Evolutionary conservation across 495 filamentous ascomycete species (phyloP).

Genomic region (Chaetomium cochliodes): DNA sequence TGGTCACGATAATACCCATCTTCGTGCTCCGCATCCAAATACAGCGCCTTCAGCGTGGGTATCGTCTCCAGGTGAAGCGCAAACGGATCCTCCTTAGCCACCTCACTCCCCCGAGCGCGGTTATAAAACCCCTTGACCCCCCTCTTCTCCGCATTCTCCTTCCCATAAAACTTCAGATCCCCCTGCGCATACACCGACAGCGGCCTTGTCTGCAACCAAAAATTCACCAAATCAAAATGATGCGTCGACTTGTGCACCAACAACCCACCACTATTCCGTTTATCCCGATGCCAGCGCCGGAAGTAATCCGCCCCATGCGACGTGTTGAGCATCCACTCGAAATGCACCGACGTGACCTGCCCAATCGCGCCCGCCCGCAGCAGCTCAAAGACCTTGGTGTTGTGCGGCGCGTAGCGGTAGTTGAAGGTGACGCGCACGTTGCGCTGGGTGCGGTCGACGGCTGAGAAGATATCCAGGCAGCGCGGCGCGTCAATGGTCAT

Average conservation of each 20-base stretch:
- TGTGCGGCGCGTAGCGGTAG: slow-evolving; percentile 54
- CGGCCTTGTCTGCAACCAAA: slow-evolving; percentile 49
- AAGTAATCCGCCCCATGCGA: slow-evolving; percentile 61
- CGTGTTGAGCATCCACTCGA: slow-evolving; percentile 61
- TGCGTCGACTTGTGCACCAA: slow-evolving; percentile 53
- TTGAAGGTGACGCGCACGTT: slow-evolving; percentile 51
- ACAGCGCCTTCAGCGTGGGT: slow-evolving; percentile 53
- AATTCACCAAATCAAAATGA: slow-evolving; percentile 53
- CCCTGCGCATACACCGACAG: slow-evolving; percentile 48
- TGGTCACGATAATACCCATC: slow-evolving; percentile 59
- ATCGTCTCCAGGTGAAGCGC: slow-evolving; percentile 52
- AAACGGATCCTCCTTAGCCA: slow-evolving; percentile 45
- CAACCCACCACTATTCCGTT: slow-evolving; percentile 55
- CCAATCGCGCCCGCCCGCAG: slow-evolving; percentile 53
- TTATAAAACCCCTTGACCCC: slow-evolving; percentile 42
- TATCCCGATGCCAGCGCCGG: slow-evolving; percentile 61
- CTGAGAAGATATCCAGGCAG: slow-evolving; percentile 50
- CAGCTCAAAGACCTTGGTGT: slow-evolving; percentile 51
- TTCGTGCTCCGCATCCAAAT: slow-evolving; percentile 58
- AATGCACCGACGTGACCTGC: slow-evolving; percentile 54
- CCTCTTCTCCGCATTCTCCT: slow-evolving; percentile 46
- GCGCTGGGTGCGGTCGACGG: slow-evolving; percentile 40
- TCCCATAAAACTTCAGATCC: slow-evolving; percentile 49
- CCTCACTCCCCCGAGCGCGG: slow-evolving; percentile 40
- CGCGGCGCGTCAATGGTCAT: slow-evolving; percentile 57